Base-by-base conservation (phyloP, 345 rosid species). In the Bruguiera sexangula region DNA sequence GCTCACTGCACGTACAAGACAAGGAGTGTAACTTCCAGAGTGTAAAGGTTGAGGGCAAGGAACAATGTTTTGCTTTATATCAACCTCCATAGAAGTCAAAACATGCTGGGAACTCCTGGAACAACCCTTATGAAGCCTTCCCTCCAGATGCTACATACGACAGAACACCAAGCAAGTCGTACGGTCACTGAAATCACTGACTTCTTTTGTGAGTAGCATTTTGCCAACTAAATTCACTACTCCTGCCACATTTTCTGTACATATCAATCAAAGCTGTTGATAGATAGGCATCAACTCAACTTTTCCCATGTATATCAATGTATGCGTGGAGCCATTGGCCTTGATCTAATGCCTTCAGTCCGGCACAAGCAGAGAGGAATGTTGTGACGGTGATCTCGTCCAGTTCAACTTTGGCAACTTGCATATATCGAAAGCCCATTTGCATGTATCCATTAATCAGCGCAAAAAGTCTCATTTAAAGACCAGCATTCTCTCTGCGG, bases 261-360 rank as follows among this genome's bases (percentile, higher is more conserved):
- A 73, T 67, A 52, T 73, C 76, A 37, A 73, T 73, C 67, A 73
- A 60, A 36, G 67, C 72, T 13, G 72, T 61, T 11, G 67, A 73
- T 18, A 73, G 36, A 67, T 60, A 62, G 29, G 67, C 62, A 53
- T 73, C 76, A 48, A 63, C 64, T 63, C 52, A 6, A 34, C 7
- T 50, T 6, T 57, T 68, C 36, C 53, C 36, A 6, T 36, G 46
- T 57, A 63, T 74, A 22, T 69, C 60, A 0, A 75, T 10, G 46
- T 75, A 63, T 8, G 16, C 31, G 37, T 69, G 73, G 37, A 69
- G 63, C 78, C 69, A 63, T 29, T 63, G 58, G 60, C 78, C 78
- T 58, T 75, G 78, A 46, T 69, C 73, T 62, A 75, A 63, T 55
- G 73, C 66, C 37, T 73, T 73, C 58, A 63, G 32, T 48, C 60